Evolutionary conservation across 805 yeast genomes (phyloP).

Genomic region (Blastobotrys americana): DNA sequence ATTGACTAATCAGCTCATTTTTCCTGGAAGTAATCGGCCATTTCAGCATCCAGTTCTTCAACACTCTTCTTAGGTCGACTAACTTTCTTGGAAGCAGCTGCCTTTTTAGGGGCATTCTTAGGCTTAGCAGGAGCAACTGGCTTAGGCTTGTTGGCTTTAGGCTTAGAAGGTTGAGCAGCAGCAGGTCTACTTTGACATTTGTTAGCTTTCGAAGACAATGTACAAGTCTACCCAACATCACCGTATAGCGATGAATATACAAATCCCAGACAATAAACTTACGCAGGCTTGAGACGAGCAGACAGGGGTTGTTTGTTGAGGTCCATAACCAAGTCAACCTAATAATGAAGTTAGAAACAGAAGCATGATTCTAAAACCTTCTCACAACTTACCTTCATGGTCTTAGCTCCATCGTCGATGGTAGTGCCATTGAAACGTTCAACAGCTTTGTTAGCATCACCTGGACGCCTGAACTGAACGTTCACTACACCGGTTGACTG

Average conservation of each 20-base stretch:
- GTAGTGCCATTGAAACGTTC: slow-evolving; percentile 86
- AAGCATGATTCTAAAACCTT: neutral
- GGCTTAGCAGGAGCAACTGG: slow-evolving; percentile 12
- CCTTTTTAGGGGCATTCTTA: slow-evolving; percentile 27
- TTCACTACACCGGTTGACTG: slow-evolving; percentile 89
- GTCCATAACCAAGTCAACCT: slow-evolving; percentile 73
- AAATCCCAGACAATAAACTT: slow-evolving; percentile 5
- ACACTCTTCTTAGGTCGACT: slow-evolving; percentile 61
- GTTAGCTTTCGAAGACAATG: no score
- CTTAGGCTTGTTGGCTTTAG: slow-evolving; percentile 19
- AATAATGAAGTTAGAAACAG: slow-evolving; percentile 6
- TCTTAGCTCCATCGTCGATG: slow-evolving; percentile 77
- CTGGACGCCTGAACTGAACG: slow-evolving; percentile 61
- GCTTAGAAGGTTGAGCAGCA: slow-evolving; percentile 12
- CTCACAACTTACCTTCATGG: slow-evolving; percentile 44
- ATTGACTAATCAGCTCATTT: neutral
- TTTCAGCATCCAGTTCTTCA: slow-evolving; percentile 91
- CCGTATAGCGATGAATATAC: no score
- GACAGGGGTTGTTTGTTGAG: slow-evolving; percentile 64
- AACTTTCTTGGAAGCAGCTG: slow-evolving; percentile 20
- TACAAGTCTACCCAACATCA: no score
- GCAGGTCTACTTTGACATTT: slow-evolving; percentile 1
- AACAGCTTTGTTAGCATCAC: slow-evolving; percentile 71
- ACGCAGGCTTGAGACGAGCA: slow-evolving; percentile 59
- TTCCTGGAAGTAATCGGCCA: slow-evolving; percentile 78